Evolutionary conservation across 805 yeast species (phyloP).

Genomic region (Limtongozyma cylindracea): DNA sequence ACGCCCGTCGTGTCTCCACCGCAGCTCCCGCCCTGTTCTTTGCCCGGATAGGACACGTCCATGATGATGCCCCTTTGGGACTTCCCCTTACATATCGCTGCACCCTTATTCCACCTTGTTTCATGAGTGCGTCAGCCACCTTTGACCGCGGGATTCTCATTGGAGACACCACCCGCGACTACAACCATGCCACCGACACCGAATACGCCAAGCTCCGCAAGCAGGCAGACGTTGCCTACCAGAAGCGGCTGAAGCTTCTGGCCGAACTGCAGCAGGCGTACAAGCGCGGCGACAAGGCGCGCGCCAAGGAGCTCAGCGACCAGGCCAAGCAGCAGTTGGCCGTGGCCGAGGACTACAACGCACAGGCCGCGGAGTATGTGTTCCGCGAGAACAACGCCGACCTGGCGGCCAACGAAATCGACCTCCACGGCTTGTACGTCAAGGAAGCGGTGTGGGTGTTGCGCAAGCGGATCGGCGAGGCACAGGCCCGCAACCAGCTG

Average conservation of each 20-base stretch:
- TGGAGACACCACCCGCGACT: no score
- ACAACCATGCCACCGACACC: slow-evolving; percentile 47
- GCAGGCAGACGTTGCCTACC: slow-evolving; percentile 42
- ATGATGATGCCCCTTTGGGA: no score
- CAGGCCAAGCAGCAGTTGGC: slow-evolving; percentile 32
- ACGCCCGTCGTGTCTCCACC: no score
- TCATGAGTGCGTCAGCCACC: no score
- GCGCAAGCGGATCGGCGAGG: slow-evolving; percentile 47
- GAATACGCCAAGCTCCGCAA: slow-evolving; percentile 38
- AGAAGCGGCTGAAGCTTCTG: slow-evolving; percentile 26
- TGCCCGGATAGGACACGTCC: no score
- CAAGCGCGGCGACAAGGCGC: slow-evolving; percentile 41
- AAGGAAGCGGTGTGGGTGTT: slow-evolving; percentile 68
- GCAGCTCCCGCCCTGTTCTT: no score
- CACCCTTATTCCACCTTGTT: no score
- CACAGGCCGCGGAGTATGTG: slow-evolving; percentile 73
- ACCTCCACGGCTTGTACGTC: slow-evolving; percentile 76
- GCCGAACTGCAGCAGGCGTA: slow-evolving; percentile 58
- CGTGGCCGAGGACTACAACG: slow-evolving; percentile 45
- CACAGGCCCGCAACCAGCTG: slow-evolving; percentile 28
- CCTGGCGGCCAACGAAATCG: slow-evolving; percentile 68
- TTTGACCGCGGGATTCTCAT: no score
- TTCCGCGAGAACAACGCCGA: slow-evolving; percentile 76
- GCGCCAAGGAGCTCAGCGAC: slow-evolving; percentile 51
- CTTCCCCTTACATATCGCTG: no score